Base-by-base conservation (phyloP, 805 yeast species). In the Yamadazyma scolyti region DNA sequence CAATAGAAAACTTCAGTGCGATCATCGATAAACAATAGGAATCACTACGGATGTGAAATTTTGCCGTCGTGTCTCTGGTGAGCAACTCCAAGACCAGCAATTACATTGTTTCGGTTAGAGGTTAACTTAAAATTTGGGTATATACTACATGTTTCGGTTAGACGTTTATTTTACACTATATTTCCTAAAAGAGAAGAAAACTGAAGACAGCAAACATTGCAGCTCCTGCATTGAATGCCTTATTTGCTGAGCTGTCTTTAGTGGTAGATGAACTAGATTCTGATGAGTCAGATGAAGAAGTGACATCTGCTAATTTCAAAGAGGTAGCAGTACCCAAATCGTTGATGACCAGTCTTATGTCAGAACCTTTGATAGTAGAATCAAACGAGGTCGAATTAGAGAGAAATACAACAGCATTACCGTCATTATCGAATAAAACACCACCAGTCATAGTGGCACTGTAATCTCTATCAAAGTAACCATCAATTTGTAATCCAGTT, bases 391-490 rank as follows among this genome's bases (percentile, higher is more conserved):
- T 72, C 18, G 56, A 51, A 48, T 78, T 71, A 20, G 80, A 70
- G 39, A 80, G 39, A 56, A 79, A 82, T 4, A 78, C 77, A n/a
- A 74, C 56, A 11, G 75, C 79, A 25, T 63, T 65, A 25, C 87
- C 87, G 40, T 68, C 65, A 32, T 73, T 56, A 37, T 74, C 84
- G 45, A 82, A 80, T 5, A 75, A 70, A 28, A 79, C 87, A 53
- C 89, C 90, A 36, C 90, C 90, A 33, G 43, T 61, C 85, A 79
- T 79, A 12, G 69, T 58, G 6, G 61, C 47, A 7, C 43, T 31
- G 28, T 71, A 64, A 30, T 73, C 71, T 67, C 90, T 73, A 37
- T 61, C 51, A 30, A 81, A 61, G 48, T 70, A 76, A 23, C 81
- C 87, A 23, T 59, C 52, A 19, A 71, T 67, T 37, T 67, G 74